Percentiles rank a stretch among this genome's conserved stretches.
Evolutionary conservation across 305 asterid genomes (phyloP).

Genomic region (Ilex paraguariensis): DNA sequence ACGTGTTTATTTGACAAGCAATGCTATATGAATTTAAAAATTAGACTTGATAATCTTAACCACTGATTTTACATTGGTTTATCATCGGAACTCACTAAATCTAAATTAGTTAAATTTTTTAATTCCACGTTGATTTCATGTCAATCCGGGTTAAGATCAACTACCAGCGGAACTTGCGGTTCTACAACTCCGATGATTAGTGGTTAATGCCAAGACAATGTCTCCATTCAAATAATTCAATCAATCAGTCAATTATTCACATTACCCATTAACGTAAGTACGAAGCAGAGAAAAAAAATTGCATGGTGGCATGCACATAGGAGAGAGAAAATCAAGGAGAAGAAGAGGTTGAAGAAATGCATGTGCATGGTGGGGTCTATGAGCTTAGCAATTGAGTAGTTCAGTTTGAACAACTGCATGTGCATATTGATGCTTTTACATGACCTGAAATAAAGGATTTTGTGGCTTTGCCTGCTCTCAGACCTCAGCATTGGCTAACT

Average conservation of each 20-base stretch:
- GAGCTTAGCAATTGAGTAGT: slow-evolving; percentile 47
- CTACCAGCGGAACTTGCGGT: too few relatives aligned
- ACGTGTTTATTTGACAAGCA: too few relatives aligned
- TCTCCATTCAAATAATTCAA: neutral
- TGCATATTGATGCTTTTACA: slow-evolving; percentile 41
- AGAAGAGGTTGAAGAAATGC: slow-evolving; percentile 35
- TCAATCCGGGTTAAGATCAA: neutral
- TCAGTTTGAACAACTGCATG: slow-evolving; percentile 66
- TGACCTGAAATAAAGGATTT: slow-evolving; percentile 8
- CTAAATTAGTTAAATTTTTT: too few relatives aligned
- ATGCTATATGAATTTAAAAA: too few relatives aligned
- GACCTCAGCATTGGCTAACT: slow-evolving; percentile 8
- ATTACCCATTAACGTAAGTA: too few relatives aligned
- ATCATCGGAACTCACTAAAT: too few relatives aligned
- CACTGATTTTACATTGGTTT: too few relatives aligned
- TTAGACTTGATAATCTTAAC: too few relatives aligned
- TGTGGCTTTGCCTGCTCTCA: slow-evolving; percentile 18
- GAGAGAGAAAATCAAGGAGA: neutral
- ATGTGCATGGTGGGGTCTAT: slow-evolving; percentile 63
- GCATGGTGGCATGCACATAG: too few relatives aligned
- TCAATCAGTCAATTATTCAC: neutral
- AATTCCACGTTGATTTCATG: too few relatives aligned
- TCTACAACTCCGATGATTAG: neutral
- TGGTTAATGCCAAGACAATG: too few relatives aligned
- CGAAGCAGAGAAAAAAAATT: too few relatives aligned